A percentile compares a stretch with the other conserved stretches of the same genome.
These are phyloP conservation scores for Macaranga tanarius DNA, from an alignment of 441 rosid species.

Conservation along the genomic window DNA sequence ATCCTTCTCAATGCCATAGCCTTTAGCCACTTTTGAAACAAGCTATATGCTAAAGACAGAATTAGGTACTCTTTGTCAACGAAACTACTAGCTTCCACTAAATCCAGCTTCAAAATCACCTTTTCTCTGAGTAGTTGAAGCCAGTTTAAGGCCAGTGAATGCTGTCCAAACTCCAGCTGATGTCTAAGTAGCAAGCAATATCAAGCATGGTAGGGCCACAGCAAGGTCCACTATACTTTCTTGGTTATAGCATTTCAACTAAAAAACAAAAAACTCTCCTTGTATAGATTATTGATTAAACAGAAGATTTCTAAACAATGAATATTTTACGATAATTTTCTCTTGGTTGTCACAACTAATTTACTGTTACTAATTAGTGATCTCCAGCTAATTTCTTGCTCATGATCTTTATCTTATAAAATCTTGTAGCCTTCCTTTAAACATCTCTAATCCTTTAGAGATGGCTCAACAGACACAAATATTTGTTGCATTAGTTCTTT, in stretches of 20 bases:
- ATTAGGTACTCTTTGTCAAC: background rate
- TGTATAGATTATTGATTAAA: background rate
- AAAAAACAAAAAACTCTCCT: background rate
- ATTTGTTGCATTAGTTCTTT: background rate
- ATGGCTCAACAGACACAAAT: background rate
- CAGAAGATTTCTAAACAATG: background rate
- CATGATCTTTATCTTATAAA: background rate
- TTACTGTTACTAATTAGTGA: background rate
- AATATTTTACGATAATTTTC: background rate
- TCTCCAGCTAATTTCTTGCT: slow-evolving; percentile 3
- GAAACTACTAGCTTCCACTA: background rate
- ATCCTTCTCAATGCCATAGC: no score
- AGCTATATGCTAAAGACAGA: no score
- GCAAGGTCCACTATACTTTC: background rate
- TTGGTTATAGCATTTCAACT: background rate
- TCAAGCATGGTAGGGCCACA: background rate
- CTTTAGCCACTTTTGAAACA: no score
- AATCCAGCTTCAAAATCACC: background rate
- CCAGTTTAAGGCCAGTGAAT: background rate
- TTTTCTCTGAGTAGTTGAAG: background rate
- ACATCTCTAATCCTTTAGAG: background rate
- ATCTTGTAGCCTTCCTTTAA: no score
- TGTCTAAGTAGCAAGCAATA: background rate
- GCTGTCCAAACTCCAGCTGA: background rate
- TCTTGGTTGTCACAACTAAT: background rate